Conservation (phyloP, 2,329 filamentous ascomycete species). For the Ampelomyces quisqualis region DNA sequence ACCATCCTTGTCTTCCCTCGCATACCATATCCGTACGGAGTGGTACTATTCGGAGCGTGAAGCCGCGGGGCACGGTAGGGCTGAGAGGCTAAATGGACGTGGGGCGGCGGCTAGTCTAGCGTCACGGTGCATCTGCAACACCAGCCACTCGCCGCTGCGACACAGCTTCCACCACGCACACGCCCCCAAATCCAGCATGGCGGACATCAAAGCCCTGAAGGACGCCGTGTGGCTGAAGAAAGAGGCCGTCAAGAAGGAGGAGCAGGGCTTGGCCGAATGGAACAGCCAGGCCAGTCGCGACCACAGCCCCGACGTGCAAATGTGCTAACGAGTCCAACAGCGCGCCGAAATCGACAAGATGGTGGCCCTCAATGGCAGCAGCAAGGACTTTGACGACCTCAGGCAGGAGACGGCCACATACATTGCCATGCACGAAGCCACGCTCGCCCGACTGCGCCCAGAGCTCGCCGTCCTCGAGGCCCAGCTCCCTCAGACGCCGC, state of each 20-base stretch:
- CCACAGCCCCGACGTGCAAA: not conserved
- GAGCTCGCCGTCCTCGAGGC: slow-evolving; percentile 63
- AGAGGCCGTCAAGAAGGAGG: slow-evolving; percentile 22
- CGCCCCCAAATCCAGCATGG: slow-evolving; percentile 14
- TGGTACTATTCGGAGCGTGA: no score
- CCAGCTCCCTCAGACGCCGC: slow-evolving; percentile 45
- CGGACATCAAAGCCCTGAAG: slow-evolving; percentile 31
- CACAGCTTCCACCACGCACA: slow-evolving; percentile 4
- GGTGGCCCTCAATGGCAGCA: slow-evolving; percentile 71
- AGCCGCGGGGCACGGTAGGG: no score
- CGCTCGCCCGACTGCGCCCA: slow-evolving; percentile 65
- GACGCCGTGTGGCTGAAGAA: slow-evolving; percentile 30
- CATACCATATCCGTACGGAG: no score
- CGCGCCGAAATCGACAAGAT: slow-evolving; percentile 71
- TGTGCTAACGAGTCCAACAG: slow-evolving; percentile 8
- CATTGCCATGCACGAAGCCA: slow-evolving; percentile 75
- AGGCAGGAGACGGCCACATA: slow-evolving; percentile 79
- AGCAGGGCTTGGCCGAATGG: slow-evolving; percentile 27
- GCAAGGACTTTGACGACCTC: slow-evolving; percentile 78
- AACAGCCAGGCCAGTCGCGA: slow-evolving; percentile 3
- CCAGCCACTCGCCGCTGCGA: slow-evolving; percentile 4
- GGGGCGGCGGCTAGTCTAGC: slow-evolving; percentile 17
- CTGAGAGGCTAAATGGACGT: slow-evolving; percentile 14
- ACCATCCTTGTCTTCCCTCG: no score
- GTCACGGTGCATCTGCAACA: slow-evolving; percentile 15